Base-by-base conservation (phyloP, 2,329 filamentous ascomycete genomes). In the Pseudocercospora fuligena region DNA sequence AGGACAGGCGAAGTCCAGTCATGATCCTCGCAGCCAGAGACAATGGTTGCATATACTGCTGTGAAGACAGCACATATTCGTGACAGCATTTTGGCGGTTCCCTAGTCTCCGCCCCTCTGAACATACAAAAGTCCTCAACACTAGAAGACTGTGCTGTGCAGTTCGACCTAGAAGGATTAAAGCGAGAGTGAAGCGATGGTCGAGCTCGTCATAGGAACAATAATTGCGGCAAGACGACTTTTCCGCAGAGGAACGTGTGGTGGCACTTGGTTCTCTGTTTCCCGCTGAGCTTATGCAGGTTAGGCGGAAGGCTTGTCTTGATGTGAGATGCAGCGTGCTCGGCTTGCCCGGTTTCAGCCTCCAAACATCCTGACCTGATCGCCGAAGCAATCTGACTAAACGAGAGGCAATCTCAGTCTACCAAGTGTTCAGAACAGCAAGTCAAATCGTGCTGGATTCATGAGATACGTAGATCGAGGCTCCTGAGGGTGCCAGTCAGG, bases 1-100 rank as follows among this genome's bases (percentile, higher is more conserved):
- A 64, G 33, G 2, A 71, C 27, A 29, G 69, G 69, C 43, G 67
- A 66, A 29, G 65, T 68, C 67, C 67, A 71, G 54, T 71, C 69
- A 63, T 71, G 67, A 33, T 71, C 69, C 33, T 71, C 67, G 58
- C 69, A 71, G 27, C 60, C 67, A 51, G 46, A 14, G 29, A 61
- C 64, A 8, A 69, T 16, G 31, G n/a, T 49, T 43, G 61, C 63
- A 14, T 68, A 61, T 21, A 69, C 60, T 29, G 67, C 63, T 21
- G 65, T 51, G 5, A 63, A 63, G 25, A 56, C 33, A 25, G 65
- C 33, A n/a, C 49, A 51, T n/a, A 64, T 25, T 14, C 23, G 67
- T 51, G 47, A 29, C 43, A 67, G 57, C 69, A 70, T 70, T 21
- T 11, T 67, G 23, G 60, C n/a, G n/a, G 5, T 19, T 23, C 14